Base-by-base conservation (phyloP, 1,139 yeast genomes). In the Magnusiomyces ingens region DNA sequence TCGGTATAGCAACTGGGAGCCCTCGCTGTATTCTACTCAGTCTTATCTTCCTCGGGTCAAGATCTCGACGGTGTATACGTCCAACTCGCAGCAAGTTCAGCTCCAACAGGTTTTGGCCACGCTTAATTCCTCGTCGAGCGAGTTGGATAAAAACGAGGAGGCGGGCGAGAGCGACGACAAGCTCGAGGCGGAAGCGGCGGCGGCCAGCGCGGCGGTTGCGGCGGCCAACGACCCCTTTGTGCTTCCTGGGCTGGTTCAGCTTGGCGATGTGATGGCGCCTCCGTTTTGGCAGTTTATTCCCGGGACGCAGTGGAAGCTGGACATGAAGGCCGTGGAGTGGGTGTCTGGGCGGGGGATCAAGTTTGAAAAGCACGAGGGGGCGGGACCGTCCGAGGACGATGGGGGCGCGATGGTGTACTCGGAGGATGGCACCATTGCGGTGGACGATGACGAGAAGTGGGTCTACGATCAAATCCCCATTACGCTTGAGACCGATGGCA, bases 1-100 rank as follows among this genome's bases (percentile, higher is more conserved):
- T 3, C 4, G 32, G 8, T 67, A 75, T 1, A 78, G 77, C 49
- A 78, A 77, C 54, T 88, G 96, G 96, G 75, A 70, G 49, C 58
- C 67, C 3, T 61, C 71, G 1, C 29, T 62, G 1, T 61, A 54
- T 50, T 43, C 68, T 12, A 77, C 72, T 49, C 35, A 32, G 12
- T 54, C 58, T 3, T 45, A 19, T 19, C 44, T 56, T 13, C 55
- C 57, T 22, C 15, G 48, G 1, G 38, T 45, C 13, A 36, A 29
- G 12, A 21, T 46, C 11, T 11, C 36, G 2, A 29, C 21, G 15
- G 22, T 21, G 3, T 36, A 37, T 21, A 19, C 49, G 6, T 26
- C 49, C 2, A 15, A 36, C 5, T 26, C 49, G 18, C 49, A 46
- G 13, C 35, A 17, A 8, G 21, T n/a, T 15, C 18, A 44, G 37